Evolutionary conservation across 192 early-diverging fungal species (phyloP).

Genomic region (Podila epicladia): DNA sequence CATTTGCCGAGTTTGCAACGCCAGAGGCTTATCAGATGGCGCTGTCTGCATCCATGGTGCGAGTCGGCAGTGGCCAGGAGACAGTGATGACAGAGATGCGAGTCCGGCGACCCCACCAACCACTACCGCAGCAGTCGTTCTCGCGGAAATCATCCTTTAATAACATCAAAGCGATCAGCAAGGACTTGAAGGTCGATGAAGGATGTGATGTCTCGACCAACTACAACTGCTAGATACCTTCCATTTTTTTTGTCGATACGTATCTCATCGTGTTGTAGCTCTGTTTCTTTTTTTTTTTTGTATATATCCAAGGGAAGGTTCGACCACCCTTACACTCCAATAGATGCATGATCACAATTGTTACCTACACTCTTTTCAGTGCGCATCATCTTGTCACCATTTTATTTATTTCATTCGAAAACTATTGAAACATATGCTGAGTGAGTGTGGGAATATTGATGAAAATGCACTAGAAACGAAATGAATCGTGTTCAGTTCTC

Average conservation of each 20-base stretch:
- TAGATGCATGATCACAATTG: too few relatives aligned
- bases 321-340: too few relatives aligned
- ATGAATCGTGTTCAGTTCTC: too few relatives aligned
- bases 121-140: background rate
- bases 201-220: constrained; percentile 19
- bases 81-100: constrained; percentile 38
- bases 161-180: background rate
- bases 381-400: too few relatives aligned
- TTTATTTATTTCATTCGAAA: too few relatives aligned
- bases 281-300: too few relatives aligned
- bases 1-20: constrained; percentile 49
- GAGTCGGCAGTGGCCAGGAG: constrained; percentile 29
- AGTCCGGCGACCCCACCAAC: constrained; percentile 9
- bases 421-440: too few relatives aligned
- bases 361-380: too few relatives aligned
- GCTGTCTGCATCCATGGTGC: constrained; percentile 37
- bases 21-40: constrained; percentile 49
- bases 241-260: background rate
- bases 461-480: too few relatives aligned
- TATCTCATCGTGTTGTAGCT: background rate
- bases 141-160: background rate
- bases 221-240: background rate
- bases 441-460: too few relatives aligned
- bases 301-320: too few relatives aligned
- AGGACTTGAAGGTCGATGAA: constrained; percentile 14